Evolutionary conservation across 371 early-diverging fungal genomes (phyloP), one percentile per base, ranked within the genome.

Genomic region (Mycotypha africana): DNA sequence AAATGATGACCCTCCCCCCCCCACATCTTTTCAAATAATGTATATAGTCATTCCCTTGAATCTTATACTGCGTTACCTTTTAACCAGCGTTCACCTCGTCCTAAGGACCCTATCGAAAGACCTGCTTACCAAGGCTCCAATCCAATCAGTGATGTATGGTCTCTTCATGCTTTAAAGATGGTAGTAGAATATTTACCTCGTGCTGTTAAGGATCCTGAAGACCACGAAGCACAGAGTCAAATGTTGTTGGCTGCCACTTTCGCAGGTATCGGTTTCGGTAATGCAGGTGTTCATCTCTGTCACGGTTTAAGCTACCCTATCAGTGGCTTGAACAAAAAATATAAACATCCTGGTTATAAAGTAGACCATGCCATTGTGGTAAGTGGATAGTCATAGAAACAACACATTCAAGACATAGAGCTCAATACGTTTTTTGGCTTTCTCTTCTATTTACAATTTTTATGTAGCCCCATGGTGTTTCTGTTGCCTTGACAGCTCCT

Each of bases 111-210:
- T 20, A 80, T 87, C 9, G 69, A 79, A 34, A 81, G 94, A 44
- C 94, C 94, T 14, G 91, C 92, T 14, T 93, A 93, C 58, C 92
- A 93, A 62, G 94, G 92, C 9, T 80, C 91, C 30, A 93, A 93
- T 63, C 93, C 93, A 8, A 91, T 93, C 64, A 84, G 85, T 59
- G 93, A 93, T 56, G 79, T 91, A 28, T 93, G 94, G 94, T 89
- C 91, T 0, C 53, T 86, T 31, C 81, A 82, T 53, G 89, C 89
- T n/a, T 66, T 93, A 45, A 71, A 74, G 46, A 85, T 91, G 85
- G 87, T 87, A 7, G 80, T 89, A 47, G 71, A 89, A 45, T 84
- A 89, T 44, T 64, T 93, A 38, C 89, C 87, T 17, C 74, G 82
- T 25, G 85, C 84, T 6, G 82, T 83, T 37, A 75, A 76, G 36